Conservation (phyloP, 306 rosid genomes). For the Malus domestica region DNA sequence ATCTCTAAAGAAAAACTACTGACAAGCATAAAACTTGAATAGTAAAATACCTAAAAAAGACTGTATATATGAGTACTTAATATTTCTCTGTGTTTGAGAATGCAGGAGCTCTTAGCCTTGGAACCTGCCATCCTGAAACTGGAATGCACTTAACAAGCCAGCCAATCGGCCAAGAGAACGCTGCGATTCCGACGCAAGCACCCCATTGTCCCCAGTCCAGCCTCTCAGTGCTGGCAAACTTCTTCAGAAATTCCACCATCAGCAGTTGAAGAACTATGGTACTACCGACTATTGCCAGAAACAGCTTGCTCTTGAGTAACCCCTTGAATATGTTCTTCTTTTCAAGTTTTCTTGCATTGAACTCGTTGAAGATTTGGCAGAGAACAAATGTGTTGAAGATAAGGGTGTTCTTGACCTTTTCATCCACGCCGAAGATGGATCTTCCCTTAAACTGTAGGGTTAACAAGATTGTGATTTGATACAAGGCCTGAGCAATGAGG, state of each 20-base stretch:
- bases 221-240: constrained; percentile 28
- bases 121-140: constrained; percentile 5
- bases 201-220: constrained; percentile 34
- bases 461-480: constrained; percentile 21
- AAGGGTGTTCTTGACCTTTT: constrained; percentile 28
- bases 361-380: constrained; percentile 34
- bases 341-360: constrained; percentile 34
- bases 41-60: not conserved
- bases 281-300: constrained; percentile 18
- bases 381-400: constrained; percentile 33
- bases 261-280: constrained; percentile 28
- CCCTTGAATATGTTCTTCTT: constrained; percentile 36
- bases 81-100: not conserved
- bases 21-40: not conserved
- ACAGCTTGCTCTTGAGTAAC: constrained; percentile 26
- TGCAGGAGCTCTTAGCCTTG: not conserved
- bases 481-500: constrained; percentile 23
- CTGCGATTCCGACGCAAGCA: constrained; percentile 17
- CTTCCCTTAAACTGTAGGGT: constrained; percentile 19
- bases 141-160: constrained; percentile 24
- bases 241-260: constrained; percentile 35
- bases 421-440: constrained; percentile 13
- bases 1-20: not conserved
- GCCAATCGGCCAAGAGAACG: constrained; percentile 34
- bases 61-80: not conserved